Base-by-base conservation (phyloP, 352 stramenopile species). In the Pythium phragmiticola region DNA sequence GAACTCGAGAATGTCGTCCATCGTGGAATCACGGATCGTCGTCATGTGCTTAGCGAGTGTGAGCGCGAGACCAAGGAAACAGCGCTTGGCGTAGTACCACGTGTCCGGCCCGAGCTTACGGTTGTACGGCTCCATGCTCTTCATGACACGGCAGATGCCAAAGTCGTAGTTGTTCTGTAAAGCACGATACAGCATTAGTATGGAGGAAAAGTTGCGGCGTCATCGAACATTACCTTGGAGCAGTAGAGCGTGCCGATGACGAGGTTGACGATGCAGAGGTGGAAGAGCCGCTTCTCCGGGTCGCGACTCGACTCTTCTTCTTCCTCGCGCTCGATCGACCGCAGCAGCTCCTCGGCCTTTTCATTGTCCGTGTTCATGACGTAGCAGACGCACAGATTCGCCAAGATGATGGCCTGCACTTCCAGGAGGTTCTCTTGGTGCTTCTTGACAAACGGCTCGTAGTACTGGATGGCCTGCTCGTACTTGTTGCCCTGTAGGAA, bases 291-390 rank as follows among this genome's bases (percentile, higher is more conserved):
- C 65, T 97, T 96, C 34, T 98, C 86, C 0, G 92, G 90, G 28
- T 98, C 89, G 23, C 86, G 86, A 48, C 74, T 84, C 19, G 83
- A 87, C 54, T 97, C 80, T 28, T 94, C 78, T 53, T 98, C 89
- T 63, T 99, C 96, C 68, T 98, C 94, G 30, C 92, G 94, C 74
- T 98, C 94, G 57, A 99, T 97, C 21, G 88, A 91, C 21, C 93
- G 87, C 74, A 99, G 90, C 12, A 99, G 84, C 65, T 98, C 90
- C 65, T 99, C 95, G 11, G 96, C 96, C 63, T 94, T 94, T 53
- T 98, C 95, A 63, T 99, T 99, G 75, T 98, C 90, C 30, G 89
- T 98, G 60, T 96, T 98, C 93, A 99, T 98, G 59, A 99, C 97
- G 73, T 98, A 98, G 54, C 90, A 93, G 8, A 99, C 96, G 67